phyloP scores from a whole-genome alignment of 257 asterid species.

The Fraxinus pennsylvanica region DNA sequence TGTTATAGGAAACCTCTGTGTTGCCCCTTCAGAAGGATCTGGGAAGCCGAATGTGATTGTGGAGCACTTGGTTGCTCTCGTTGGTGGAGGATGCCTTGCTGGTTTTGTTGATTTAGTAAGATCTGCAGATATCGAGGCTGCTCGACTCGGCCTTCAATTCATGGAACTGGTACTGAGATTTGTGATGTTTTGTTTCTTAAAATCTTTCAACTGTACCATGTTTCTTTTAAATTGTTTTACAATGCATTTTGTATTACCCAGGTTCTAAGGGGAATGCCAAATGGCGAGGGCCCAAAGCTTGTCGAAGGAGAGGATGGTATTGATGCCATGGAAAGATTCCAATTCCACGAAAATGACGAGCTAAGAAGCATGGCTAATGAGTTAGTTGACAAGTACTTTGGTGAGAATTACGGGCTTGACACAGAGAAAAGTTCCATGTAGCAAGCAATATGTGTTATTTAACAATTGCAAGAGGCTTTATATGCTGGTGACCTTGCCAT shows the following conservation, averaged over 20 bases:
- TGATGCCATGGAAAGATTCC: conserved; percentile 96
- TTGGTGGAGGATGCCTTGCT: conserved; percentile 67
- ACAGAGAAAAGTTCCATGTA: conserved; percentile 29
- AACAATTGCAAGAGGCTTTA: neutral
- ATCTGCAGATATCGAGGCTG: conserved; percentile 88
- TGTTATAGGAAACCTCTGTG: conserved; percentile 87
- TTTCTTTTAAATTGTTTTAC: neutral
- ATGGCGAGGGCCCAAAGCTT: conserved; percentile 73
- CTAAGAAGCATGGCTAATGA: conserved; percentile 80
- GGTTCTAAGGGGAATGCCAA: conserved; percentile 94
- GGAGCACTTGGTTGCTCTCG: conserved; percentile 87
- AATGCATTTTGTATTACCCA: conserved; percentile 16
- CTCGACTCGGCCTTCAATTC: conserved; percentile 90
- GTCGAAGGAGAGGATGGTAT: conserved; percentile 90
- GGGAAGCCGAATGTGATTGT: conserved; percentile 67
- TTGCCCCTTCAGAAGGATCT: conserved; percentile 64
- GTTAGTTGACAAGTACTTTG: conserved; percentile 80
- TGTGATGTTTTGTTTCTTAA: neutral
- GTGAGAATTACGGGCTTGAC: conserved; percentile 78
- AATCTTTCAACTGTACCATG: neutral
- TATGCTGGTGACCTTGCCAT: neutral
- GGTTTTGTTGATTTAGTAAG: conserved; percentile 84
- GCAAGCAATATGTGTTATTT: conserved; percentile 1
- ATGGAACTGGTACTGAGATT: conserved; percentile 74
- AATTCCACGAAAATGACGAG: conserved; percentile 83